Evolutionary conservation across 257 asterid species (phyloP).

Genomic region (Solanum pennellii): DNA sequence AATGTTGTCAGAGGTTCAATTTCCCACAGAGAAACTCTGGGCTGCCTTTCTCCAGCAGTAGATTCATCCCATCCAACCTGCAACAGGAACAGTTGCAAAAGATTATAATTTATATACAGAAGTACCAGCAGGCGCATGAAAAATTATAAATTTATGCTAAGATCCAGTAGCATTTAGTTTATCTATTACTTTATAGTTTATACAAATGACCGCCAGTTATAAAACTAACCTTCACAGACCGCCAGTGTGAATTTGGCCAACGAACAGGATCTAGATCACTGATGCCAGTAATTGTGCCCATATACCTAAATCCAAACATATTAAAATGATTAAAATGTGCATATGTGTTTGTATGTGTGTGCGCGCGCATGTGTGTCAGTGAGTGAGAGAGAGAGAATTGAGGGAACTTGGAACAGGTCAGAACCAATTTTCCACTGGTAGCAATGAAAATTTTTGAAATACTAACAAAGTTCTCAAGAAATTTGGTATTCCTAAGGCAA

Average conservation of each 20-base stretch:
- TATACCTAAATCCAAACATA: conserved; percentile 43
- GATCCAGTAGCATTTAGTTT: background rate
- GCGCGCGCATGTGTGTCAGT: background rate
- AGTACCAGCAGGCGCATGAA: background rate
- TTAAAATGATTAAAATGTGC: background rate
- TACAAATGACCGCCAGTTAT: background rate
- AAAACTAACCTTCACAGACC: conserved; percentile 66
- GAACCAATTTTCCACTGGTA: background rate
- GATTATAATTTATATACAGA: background rate
- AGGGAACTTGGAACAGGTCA: background rate
- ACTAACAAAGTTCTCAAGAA: background rate
- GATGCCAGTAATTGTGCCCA: conserved; percentile 87
- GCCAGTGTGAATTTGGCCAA: conserved; percentile 96
- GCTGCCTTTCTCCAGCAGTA: conserved; percentile 95
- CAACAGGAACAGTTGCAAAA: background rate
- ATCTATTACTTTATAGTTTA: background rate
- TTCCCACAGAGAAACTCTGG: conserved; percentile 90
- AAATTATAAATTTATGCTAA: background rate
- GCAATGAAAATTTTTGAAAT: background rate
- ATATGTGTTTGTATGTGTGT: background rate
- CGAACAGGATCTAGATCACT: conserved; percentile 81
- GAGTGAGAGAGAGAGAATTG: background rate
- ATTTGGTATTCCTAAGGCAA: background rate
- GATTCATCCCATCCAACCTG: conserved; percentile 99
- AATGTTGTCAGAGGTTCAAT: conserved; percentile 81